phyloP scores from a whole-genome alignment of 768 basidiomycete genomes.

The Jaapia argillacea region DNA sequence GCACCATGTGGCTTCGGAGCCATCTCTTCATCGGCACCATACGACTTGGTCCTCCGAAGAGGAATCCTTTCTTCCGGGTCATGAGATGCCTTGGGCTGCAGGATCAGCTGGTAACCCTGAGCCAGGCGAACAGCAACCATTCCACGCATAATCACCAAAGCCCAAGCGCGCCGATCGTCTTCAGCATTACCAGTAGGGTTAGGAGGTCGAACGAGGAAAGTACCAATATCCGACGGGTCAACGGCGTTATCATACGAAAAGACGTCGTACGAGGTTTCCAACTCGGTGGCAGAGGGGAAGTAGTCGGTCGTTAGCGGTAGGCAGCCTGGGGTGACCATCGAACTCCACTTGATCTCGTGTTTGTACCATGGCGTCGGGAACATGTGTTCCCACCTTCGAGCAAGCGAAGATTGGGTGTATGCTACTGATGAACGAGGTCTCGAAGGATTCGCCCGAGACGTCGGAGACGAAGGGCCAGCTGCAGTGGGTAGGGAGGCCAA shows the following conservation, averaged over 20 bases:
- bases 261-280: constrained; percentile 70
- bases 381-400: constrained; percentile 84
- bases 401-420: constrained; percentile 61
- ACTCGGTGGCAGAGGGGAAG: constrained; percentile 67
- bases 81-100: constrained; percentile 30
- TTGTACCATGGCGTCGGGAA: constrained; percentile 65
- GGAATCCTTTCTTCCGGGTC: constrained; percentile 19
- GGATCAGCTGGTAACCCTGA: constrained; percentile 91
- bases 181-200: constrained; percentile 37
- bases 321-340: constrained; percentile 75
- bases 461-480: constrained; percentile 34
- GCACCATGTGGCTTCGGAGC: constrained; percentile 51
- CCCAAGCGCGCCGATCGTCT: constrained; percentile 60
- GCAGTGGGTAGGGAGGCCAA: constrained; percentile 25
- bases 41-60: constrained; percentile 44
- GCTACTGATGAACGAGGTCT: constrained; percentile 48
- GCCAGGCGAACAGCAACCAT: constrained; percentile 90
- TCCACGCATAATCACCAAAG: constrained; percentile 75
- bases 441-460: constrained; percentile 53
- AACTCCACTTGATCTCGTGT: constrained; percentile 88
- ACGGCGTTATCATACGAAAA: constrained; percentile 86
- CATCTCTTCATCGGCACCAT: constrained; percentile 42
- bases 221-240: constrained; percentile 74
- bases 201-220: constrained; percentile 74
- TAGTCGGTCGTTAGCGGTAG: constrained; percentile 88